Base-by-base conservation (phyloP, 148 eudicot genomes). In the Heliosperma pusillum region DNA sequence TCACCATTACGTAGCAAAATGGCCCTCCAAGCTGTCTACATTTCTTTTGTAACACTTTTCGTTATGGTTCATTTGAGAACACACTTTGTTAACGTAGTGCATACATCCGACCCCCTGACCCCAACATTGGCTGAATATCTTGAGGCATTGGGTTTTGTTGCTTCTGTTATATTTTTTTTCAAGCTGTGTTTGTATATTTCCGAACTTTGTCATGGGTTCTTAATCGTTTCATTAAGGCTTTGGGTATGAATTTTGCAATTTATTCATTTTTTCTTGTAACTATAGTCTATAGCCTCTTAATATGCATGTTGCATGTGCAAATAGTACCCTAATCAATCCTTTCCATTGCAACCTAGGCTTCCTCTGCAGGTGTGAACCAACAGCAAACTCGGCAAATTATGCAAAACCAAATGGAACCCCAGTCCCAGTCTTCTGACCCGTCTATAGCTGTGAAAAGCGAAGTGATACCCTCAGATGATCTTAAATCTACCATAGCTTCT, bases 281-380 rank as follows among this genome's bases (percentile, higher is more conserved):
- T 20, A 20, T 40, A 10, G 1, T 7, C 20, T 20, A 20, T 40
- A 10, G 1, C 12, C 53, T 65, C 20, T 0, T 64, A 17, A 24
- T 26, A 25, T 33, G 19, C 66, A 10, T 76, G 26, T 2, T 33
- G 9, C 33, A 29, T 64, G 13, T 71, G 40, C 30, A 33, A 53
- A 24, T 60, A 71, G 36, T 57, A 25, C 27, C 66, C 47, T 62
- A 57, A 21, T 78, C 73, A 62, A 68, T 71, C 53, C 13, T 62
- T 76, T 47, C 71, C 80, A 20, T 44, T 73, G 63, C 76, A 62
- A 60, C 22, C 73, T 81, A 88, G 96, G 81, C 71, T 27, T 40
- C 80, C 21, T 83, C 89, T 66, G 77, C 87, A 77, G 90, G 86
- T 44, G 50, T 71, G 57, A 86, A 79, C 79, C 85, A 78, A 65